Base-by-base conservation (phyloP, 1,284 basidiomycete genomes). In the Singerocomus rubriflavus region DNA sequence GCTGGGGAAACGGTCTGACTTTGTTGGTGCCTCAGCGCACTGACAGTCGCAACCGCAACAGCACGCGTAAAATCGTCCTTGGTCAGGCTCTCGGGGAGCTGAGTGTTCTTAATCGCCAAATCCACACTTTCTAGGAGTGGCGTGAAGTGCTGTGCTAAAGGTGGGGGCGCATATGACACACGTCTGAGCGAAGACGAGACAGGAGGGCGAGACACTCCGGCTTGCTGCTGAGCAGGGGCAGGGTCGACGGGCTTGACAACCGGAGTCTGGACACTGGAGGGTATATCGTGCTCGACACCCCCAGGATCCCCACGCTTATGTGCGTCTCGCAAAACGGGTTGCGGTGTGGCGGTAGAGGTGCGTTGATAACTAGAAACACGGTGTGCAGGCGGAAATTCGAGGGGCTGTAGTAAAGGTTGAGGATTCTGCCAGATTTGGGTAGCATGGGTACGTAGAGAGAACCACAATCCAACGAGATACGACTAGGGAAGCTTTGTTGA, bases 341-440 rank as follows among this genome's bases (percentile, higher is more conserved):
- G 73, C 14, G 69, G 41, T 17, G 41, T 32, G 3, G n/a, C 11
- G 14, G 30, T 55, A 34, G 11, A 65, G 66, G 54, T 32, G 68
- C 61, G 47, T 65, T 73, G 88, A 68, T 91, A 90, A 48, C 92
- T 60, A 2, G 90, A 89, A 17, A 84, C 65, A 30, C 92, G 84
- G 47, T 85, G 78, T 34, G 61, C 37, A 58, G 69, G 72, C 8
- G 79, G 74, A 13, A 84, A 62, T 39, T 93, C 91, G 50, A 81
- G 66, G 3, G 80, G 73, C 32, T 91, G 84, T 58, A 94, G 76
- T 12, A 94, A 75, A 54, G 86, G 89, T 62, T 93, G 91, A 3
- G 93, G 93, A 64, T 98, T 98, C 68, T 99, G 95, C 97, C 97
- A 99, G 61, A 99, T 99, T 68, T 99, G 97, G 13, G 91, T 88